Evolutionary conservation across 169 alveolate genomes (phyloP).

Genomic region (Cryptosporidium bovis): DNA sequence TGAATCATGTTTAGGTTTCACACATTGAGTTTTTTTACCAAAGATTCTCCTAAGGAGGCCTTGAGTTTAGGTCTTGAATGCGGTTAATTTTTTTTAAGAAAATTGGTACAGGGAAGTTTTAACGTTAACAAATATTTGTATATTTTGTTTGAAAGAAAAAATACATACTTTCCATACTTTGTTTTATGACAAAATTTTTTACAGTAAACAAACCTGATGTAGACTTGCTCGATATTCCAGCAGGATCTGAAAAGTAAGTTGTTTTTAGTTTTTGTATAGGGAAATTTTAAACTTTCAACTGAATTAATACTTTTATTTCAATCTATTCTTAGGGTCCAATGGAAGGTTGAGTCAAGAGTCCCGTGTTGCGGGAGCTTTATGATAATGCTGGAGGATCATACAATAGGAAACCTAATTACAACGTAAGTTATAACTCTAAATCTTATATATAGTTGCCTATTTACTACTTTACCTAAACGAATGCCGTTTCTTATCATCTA

Average conservation of each 20-base stretch:
- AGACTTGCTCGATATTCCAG: constrained; percentile 51
- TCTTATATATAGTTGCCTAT: no score
- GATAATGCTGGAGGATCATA: constrained; percentile 91
- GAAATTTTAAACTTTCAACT: neutral
- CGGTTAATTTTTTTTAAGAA: neutral
- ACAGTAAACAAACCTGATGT: constrained; percentile 70
- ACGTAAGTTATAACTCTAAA: constrained; percentile 77
- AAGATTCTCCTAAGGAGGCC: no score
- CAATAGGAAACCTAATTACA: constrained; percentile 89
- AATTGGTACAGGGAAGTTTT: neutral
- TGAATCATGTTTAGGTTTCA: no score
- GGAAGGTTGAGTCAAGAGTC: constrained; percentile 89
- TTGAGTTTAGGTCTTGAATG: no score
- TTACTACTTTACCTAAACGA: neutral
- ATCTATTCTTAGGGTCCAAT: constrained; percentile 81
- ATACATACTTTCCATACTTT: neutral
- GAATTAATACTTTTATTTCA: neutral
- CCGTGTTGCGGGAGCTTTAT: constrained; percentile 90
- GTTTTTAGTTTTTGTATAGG: neutral
- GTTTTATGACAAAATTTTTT: constrained; percentile 56
- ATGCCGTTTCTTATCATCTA: constrained; percentile 11
- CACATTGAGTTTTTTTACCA: no score
- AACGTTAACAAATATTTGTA: neutral
- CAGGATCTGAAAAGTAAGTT: constrained; percentile 73
- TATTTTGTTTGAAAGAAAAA: neutral